Percentiles rank a stretch among this genome's conserved stretches.
Conservation (phyloP, 1,284 basidiomycete genomes). For the Meripilus lineatus region DNA sequence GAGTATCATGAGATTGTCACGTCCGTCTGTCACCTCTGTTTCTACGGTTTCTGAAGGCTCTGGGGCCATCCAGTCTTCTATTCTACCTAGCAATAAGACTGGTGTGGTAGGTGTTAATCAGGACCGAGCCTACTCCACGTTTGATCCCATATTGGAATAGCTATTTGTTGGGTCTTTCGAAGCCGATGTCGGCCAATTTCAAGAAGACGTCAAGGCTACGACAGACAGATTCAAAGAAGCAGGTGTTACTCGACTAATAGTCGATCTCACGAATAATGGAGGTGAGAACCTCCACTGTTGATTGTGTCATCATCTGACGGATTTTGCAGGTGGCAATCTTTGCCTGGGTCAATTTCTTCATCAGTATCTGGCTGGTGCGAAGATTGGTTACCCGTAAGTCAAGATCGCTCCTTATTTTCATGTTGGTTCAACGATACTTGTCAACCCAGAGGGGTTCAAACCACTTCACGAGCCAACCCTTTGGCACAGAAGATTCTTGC, state of each 20-base stretch:
- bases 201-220: slow-evolving; percentile 44
- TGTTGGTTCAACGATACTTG: too few species aligned
- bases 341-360: slow-evolving; percentile 59
- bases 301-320: not conserved
- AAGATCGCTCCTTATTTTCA: too few species aligned
- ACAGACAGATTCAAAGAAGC: slow-evolving; percentile 42
- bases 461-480: slow-evolving; percentile 45
- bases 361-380: slow-evolving; percentile 47
- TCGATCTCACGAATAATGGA: slow-evolving; percentile 61
- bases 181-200: slow-evolving; percentile 45
- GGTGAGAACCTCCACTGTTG: slow-evolving; percentile 31
- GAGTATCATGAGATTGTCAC: slow-evolving; percentile 43
- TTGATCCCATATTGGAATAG: slow-evolving; percentile 23
- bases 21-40: slow-evolving; percentile 43
- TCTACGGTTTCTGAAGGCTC: slow-evolving; percentile 41
- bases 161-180: slow-evolving; percentile 62
- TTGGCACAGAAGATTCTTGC: slow-evolving; percentile 54
- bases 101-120: slow-evolving; percentile 45
- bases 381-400: slow-evolving; percentile 48
- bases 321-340: slow-evolving; percentile 46
- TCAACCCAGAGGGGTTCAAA: slow-evolving; percentile 47
- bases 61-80: slow-evolving; percentile 53
- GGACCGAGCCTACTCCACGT: not conserved
- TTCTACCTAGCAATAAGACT: slow-evolving; percentile 53
- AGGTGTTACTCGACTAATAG: slow-evolving; percentile 46